Evolutionary conservation across 2,329 filamentous ascomycete genomes (phyloP).

Genomic region (Neospermospora avenae): DNA sequence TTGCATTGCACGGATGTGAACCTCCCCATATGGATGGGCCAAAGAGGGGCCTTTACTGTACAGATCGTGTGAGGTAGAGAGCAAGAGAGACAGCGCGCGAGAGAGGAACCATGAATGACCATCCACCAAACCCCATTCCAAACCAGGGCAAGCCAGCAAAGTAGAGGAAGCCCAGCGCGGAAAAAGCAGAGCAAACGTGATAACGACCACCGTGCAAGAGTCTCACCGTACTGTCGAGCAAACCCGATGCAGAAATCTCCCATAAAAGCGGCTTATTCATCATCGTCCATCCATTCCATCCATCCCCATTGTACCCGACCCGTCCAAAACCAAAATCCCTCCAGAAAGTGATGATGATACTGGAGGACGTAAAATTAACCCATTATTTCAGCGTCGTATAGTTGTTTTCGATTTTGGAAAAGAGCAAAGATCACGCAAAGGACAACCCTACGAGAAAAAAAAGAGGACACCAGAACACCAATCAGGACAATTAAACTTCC

Average conservation of each 20-base stretch:
- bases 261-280: not conserved
- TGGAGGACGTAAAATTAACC: slow-evolving; percentile 21
- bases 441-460: slow-evolving; percentile 24
- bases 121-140: slow-evolving; percentile 2
- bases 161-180: slow-evolving; percentile 7
- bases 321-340: slow-evolving; percentile 6
- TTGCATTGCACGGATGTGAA: not conserved
- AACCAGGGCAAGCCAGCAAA: not conserved
- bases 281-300: not conserved
- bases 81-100: not conserved
- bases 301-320: slow-evolving; percentile 2
- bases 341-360: slow-evolving; percentile 8
- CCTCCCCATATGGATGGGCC: slow-evolving; percentile 10
- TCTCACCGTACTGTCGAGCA: not conserved
- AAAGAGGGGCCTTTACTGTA: slow-evolving; percentile 10
- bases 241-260: slow-evolving; percentile 1
- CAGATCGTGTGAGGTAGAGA: slow-evolving; percentile 6
- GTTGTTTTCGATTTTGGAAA: slow-evolving; percentile 21
- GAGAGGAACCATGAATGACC: slow-evolving; percentile 1
- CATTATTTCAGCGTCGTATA: slow-evolving; percentile 25
- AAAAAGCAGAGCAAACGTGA: slow-evolving; percentile 5
- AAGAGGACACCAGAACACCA: slow-evolving; percentile 33
- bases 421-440: slow-evolving; percentile 9
- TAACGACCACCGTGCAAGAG: slow-evolving; percentile 1
- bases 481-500: slow-evolving; percentile 25